Conservation (phyloP, 2,329 filamentous ascomycete species). For the Cladobotryum protrusum region DNA sequence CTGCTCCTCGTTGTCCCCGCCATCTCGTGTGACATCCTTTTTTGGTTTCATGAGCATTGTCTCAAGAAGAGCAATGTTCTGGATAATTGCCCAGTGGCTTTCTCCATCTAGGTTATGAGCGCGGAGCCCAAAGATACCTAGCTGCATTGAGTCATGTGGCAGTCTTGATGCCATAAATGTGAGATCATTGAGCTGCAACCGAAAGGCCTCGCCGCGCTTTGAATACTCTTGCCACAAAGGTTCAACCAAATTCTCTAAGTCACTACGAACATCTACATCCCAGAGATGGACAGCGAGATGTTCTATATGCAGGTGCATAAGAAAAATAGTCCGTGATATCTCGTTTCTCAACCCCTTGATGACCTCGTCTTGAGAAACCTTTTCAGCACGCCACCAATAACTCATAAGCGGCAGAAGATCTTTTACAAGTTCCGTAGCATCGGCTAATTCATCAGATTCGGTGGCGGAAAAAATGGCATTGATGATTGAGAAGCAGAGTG, state of each 20-base stretch:
- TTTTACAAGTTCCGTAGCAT: conserved; percentile 54
- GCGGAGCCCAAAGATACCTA: conserved; percentile 48
- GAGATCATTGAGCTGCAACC: conserved; percentile 74
- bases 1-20: conserved; percentile 33
- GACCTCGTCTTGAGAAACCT: conserved; percentile 52
- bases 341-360: conserved; percentile 65
- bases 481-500: conserved; percentile 67
- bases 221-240: conserved; percentile 74
- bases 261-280: conserved; percentile 32
- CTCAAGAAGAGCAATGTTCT: conserved; percentile 54
- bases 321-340: conserved; percentile 66
- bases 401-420: conserved; percentile 65
- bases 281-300: conserved; percentile 42
- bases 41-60: conserved; percentile 32
- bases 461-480: conserved; percentile 63
- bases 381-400: conserved; percentile 71
- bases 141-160: conserved; percentile 39
- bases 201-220: conserved; percentile 61
- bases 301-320: conserved; percentile 58
- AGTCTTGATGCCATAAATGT: conserved; percentile 45
- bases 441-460: conserved; percentile 60
- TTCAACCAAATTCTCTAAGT: conserved; percentile 62
- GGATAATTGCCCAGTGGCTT: conserved; percentile 54
- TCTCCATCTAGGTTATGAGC: conserved; percentile 49
- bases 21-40: conserved; percentile 17